Percentiles rank a stretch among this genome's conserved stretches.
phyloP scores from a whole-genome alignment of 2,329 filamentous ascomycete genomes.

The Cercospora zeae-maydis region DNA sequence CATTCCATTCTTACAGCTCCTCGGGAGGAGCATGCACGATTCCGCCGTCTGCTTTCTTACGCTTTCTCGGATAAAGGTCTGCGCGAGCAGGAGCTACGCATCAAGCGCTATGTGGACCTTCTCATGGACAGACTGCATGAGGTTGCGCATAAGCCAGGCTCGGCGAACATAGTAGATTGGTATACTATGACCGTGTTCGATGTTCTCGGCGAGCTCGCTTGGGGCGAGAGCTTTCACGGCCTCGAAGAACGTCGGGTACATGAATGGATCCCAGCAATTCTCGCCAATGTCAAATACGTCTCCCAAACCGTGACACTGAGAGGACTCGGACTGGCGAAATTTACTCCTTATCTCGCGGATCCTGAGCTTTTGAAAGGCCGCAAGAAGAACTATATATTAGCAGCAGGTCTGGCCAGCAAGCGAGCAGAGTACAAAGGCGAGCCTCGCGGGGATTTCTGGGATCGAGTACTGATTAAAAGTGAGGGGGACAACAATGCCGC shows the following conservation, averaged over 20 bases:
- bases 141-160: conserved; percentile 15
- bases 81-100: conserved; percentile 37
- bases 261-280: conserved; percentile 34
- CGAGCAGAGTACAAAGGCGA: conserved; percentile 13
- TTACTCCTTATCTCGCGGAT: conserved; percentile 12
- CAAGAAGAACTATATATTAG: conserved; percentile 24
- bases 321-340: conserved; percentile 1
- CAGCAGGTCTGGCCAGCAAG: conserved; percentile 11
- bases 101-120: conserved; percentile 40
- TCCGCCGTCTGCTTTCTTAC: conserved; percentile 19
- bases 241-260: conserved; percentile 31
- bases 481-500: conserved; percentile 15
- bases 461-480: conserved; percentile 20
- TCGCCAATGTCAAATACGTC: conserved; percentile 28
- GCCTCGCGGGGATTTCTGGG: conserved; percentile 20
- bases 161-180: conserved; percentile 28
- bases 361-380: conserved; percentile 1
- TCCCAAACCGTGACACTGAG: conserved; percentile 1
- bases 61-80: conserved; percentile 34
- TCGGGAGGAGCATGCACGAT: conserved; percentile 13
- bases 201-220: conserved; percentile 31
- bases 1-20: conserved; percentile 16
- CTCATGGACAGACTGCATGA: conserved; percentile 32
- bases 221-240: conserved; percentile 30
- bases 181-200: conserved; percentile 31